A percentile compares a stretch with the other conserved stretches of the same genome.
These are phyloP conservation scores for Neonectria neomacrospora DNA, from an alignment of 2,329 filamentous ascomycete genomes.

Conservation along the genomic window DNA sequence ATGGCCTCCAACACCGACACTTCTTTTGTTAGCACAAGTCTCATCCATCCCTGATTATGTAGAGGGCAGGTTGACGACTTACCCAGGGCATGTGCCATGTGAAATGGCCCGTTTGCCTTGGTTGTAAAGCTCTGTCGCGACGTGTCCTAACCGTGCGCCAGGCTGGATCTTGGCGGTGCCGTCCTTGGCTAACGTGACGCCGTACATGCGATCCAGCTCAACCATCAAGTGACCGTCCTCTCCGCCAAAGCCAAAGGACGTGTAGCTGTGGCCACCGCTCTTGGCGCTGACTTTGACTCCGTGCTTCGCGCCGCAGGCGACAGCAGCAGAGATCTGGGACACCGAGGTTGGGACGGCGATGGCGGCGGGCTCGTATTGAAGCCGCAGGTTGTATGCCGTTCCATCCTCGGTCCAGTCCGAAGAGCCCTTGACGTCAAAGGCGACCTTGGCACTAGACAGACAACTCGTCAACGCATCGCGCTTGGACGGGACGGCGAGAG, in stretches of 20 bases:
- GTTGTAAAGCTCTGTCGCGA: constrained; percentile 54
- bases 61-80: constrained; percentile 28
- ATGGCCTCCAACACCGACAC: constrained; percentile 47
- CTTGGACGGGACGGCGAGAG: constrained; percentile 33
- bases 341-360: constrained; percentile 49
- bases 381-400: constrained; percentile 49
- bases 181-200: constrained; percentile 44
- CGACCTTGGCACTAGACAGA: constrained; percentile 43
- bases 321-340: constrained; percentile 57
- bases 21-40: constrained; percentile 20
- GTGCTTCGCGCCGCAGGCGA: constrained; percentile 57
- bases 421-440: constrained; percentile 35
- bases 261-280: constrained; percentile 66
- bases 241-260: constrained; percentile 59
- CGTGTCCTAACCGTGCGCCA: constrained; percentile 62
- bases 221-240: constrained; percentile 55
- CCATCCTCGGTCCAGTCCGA: constrained; percentile 49
- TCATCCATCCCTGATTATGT: not conserved
- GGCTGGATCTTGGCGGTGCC: constrained; percentile 48
- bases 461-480: constrained; percentile 44
- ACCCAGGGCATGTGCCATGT: constrained; percentile 65
- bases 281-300: constrained; percentile 61
- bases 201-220: constrained; percentile 54
- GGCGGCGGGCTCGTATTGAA: constrained; percentile 47
- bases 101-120: constrained; percentile 57